These are phyloP conservation scores for Novymonas esmeraldas DNA, from an alignment of 208 protist species.

Conservation along the genomic window DNA sequence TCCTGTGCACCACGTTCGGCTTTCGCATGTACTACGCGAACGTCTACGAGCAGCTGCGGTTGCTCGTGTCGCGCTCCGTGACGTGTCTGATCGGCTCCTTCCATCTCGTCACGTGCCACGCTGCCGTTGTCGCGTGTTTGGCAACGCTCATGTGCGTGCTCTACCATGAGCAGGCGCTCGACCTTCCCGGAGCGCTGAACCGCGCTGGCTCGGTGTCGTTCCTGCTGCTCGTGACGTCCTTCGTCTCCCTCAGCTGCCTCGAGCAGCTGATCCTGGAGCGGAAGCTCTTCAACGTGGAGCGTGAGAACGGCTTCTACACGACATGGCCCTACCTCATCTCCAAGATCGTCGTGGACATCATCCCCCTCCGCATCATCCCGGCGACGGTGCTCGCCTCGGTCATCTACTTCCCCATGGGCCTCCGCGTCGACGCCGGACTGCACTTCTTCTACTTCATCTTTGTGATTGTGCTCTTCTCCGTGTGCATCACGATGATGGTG, in stretches of 20 bases:
- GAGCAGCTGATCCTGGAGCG: conserved; percentile 90
- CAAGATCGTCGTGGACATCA: conserved; percentile 90
- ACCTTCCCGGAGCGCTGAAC: conserved; percentile 88
- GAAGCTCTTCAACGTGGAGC: conserved; percentile 88
- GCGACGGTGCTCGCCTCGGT: conserved; percentile 81
- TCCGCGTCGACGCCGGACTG: conserved; percentile 73
- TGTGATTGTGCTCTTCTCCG: conserved; percentile 83
- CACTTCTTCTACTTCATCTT: conserved; percentile 91
- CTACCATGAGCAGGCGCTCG: conserved; percentile 80
- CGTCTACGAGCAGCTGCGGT: conserved; percentile 79
- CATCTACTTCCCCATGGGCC: conserved; percentile 93
- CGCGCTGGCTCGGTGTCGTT: conserved; percentile 86
- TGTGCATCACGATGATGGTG: conserved; percentile 80
- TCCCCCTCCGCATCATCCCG: conserved; percentile 87
- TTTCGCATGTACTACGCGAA: conserved; percentile 86
- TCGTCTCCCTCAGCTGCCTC: conserved; percentile 86
- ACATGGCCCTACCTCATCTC: conserved; percentile 89
- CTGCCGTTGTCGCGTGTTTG: conserved; percentile 74
- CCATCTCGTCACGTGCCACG: conserved; percentile 83
- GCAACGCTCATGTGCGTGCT: conserved; percentile 80
- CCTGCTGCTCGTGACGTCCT: conserved; percentile 84
- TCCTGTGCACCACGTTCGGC: conserved; percentile 47
- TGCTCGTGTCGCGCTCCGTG: conserved; percentile 73
- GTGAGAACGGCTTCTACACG: conserved; percentile 88
- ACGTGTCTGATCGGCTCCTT: conserved; percentile 75